Evolutionary conservation across 192 early-diverging fungal genomes (phyloP).

Genomic region (Entomortierella chlamydospora): DNA sequence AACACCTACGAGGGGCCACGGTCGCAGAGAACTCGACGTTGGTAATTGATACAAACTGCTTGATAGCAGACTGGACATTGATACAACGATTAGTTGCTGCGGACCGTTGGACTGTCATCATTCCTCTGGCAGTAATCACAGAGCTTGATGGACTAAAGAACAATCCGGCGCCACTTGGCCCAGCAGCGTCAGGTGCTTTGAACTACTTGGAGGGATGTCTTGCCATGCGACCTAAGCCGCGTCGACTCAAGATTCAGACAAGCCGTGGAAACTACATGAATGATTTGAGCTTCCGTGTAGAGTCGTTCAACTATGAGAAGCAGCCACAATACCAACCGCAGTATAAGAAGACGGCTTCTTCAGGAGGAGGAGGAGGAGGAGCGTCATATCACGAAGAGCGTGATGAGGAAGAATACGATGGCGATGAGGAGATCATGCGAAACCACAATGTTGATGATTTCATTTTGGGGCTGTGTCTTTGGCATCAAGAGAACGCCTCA

Average conservation of each 20-base stretch:
- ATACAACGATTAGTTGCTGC: slow-evolving; percentile 57
- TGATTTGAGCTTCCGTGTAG: slow-evolving; percentile 65
- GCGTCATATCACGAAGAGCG: slow-evolving; percentile 5
- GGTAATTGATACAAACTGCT: slow-evolving; percentile 70
- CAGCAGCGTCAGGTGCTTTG: slow-evolving; percentile 57
- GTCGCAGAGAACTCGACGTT: slow-evolving; percentile 55
- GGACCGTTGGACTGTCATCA: slow-evolving; percentile 62
- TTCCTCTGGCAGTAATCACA: slow-evolving; percentile 67
- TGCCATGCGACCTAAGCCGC: slow-evolving; percentile 41
- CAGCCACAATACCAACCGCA: slow-evolving; percentile 17
- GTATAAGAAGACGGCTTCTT: slow-evolving; percentile 20
- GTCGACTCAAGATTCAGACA: slow-evolving; percentile 65
- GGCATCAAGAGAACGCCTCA: slow-evolving; percentile 53
- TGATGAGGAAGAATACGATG: slow-evolving; percentile 48
- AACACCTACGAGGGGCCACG: slow-evolving; percentile 26
- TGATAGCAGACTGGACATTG: slow-evolving; percentile 61
- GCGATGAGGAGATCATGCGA: slow-evolving; percentile 61
- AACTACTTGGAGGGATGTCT: slow-evolving; percentile 58
- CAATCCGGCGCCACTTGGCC: slow-evolving; percentile 63
- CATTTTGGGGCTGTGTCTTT: slow-evolving; percentile 64
- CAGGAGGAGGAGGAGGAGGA: slow-evolving; percentile 12
- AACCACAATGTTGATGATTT: slow-evolving; percentile 70
- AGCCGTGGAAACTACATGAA: slow-evolving; percentile 66
- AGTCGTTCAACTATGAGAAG: slow-evolving; percentile 62
- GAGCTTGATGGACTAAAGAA: slow-evolving; percentile 66